Percentiles rank a stretch among this genome's conserved stretches.
Conservation (phyloP, 768 basidiomycete species). For the Termitomyces sp. region DNA sequence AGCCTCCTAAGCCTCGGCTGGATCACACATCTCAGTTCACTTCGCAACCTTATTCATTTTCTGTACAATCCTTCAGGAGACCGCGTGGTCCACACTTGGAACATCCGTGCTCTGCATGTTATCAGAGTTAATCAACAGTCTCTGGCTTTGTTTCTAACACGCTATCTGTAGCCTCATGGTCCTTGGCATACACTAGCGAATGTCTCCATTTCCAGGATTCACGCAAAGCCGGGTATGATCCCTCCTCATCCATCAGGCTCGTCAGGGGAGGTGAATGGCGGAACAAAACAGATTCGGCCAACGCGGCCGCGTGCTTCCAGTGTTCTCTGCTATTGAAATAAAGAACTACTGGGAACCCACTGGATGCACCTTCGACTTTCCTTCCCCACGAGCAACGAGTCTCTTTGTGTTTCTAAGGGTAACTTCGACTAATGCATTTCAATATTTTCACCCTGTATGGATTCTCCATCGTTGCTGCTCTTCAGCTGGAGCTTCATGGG, state of each 20-base stretch:
- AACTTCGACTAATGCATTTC: conserved; percentile 12
- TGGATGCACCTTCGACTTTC: neutral
- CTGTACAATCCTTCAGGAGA: neutral
- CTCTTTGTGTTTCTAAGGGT: neutral
- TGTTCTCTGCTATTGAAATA: neutral
- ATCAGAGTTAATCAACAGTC: neutral
- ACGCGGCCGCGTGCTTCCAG: neutral
- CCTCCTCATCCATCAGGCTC: neutral
- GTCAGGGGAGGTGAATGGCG: neutral
- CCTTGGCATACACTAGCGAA: neutral
- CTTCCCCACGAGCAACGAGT: conserved; percentile 5
- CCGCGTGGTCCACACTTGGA: no score
- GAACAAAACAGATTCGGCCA: neutral
- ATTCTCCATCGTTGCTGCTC: conserved; percentile 6
- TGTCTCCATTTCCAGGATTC: neutral
- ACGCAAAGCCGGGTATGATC: neutral
- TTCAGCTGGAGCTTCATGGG: conserved; percentile 24
- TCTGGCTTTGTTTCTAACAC: neutral
- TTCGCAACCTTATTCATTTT: neutral
- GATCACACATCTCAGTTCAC: neutral
- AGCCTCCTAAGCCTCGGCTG: neutral
- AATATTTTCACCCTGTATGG: conserved; percentile 10
- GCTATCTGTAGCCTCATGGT: neutral
- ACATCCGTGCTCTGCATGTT: neutral
- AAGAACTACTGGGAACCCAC: neutral